Percentiles rank a stretch among this genome's conserved stretches.
Evolutionary conservation across 1,139 yeast species (phyloP).

Genomic region (Sugiyamaella xylanicola): DNA sequence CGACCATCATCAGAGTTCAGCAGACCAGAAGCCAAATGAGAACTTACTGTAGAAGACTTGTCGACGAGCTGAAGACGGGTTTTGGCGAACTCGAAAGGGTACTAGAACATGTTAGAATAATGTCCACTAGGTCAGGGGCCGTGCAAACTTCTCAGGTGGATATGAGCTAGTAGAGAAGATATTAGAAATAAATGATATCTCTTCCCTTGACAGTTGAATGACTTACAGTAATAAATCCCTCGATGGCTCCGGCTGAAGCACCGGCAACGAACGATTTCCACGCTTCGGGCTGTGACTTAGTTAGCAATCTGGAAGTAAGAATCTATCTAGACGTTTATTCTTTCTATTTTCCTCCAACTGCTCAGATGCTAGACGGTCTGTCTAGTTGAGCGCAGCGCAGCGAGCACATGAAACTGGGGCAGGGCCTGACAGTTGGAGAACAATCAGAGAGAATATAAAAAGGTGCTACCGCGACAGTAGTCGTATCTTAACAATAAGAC

Average conservation of each 20-base stretch:
- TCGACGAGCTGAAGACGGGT: constrained; percentile 86
- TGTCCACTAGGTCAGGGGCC: neutral
- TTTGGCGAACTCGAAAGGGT: constrained; percentile 96
- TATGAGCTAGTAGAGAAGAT: too few relatives aligned
- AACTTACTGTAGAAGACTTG: constrained; percentile 54
- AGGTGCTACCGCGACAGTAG: neutral
- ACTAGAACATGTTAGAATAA: constrained; percentile 37
- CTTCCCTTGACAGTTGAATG: too few relatives aligned
- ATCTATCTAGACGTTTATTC: neutral
- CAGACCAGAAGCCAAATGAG: too few relatives aligned
- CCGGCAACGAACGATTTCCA: constrained; percentile 87
- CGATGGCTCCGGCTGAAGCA: constrained; percentile 92
- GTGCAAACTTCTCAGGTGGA: too few relatives aligned
- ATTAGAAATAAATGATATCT: too few relatives aligned
- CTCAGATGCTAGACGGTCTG: too few relatives aligned
- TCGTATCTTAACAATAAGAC: neutral
- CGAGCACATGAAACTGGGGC: too few relatives aligned
- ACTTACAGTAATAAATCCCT: constrained; percentile 69
- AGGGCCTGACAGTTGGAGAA: neutral
- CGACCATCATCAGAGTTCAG: too few relatives aligned
- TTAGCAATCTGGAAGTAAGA: neutral
- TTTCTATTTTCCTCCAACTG: too few relatives aligned
- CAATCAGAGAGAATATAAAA: neutral
- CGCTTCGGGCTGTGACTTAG: constrained; percentile 37
- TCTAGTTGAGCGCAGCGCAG: too few relatives aligned